Percentiles rank a stretch among this genome's conserved stretches.
Conservation (phyloP, 345 rosid species). For the Sonneratia caseolaris region DNA sequence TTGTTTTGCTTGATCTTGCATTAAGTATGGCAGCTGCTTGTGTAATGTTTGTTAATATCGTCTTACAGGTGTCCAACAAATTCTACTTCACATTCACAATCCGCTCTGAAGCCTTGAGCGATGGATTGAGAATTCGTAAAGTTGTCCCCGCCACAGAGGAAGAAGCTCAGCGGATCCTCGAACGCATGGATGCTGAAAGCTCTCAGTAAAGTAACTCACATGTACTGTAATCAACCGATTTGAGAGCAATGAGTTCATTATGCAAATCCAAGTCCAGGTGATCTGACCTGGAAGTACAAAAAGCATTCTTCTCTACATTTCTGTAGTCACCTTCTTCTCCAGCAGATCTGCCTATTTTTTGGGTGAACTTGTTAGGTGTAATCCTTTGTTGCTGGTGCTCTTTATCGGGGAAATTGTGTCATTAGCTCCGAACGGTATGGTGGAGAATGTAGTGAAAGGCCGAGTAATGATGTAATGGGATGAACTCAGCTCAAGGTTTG, state of each 20-base stretch:
- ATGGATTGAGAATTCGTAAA: constrained; percentile 57
- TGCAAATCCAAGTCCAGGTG: neutral
- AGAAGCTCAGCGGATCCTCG: constrained; percentile 73
- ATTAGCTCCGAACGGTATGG: neutral
- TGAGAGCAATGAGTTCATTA: neutral
- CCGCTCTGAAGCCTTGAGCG: constrained; percentile 59
- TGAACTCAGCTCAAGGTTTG: neutral
- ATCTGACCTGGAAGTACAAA: too few species aligned
- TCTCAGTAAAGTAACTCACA: constrained; percentile 8
- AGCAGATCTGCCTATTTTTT: neutral
- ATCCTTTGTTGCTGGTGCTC: neutral
- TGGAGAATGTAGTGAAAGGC: neutral
- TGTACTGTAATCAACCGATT: neutral
- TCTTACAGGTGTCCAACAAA: constrained; percentile 59
- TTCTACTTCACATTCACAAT: constrained; percentile 84
- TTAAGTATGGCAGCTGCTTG: neutral
- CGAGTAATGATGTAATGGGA: neutral
- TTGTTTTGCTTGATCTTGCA: neutral
- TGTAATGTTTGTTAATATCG: neutral
- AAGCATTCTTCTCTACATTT: too few species aligned
- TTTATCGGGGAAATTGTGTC: neutral
- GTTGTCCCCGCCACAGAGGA: constrained; percentile 86
- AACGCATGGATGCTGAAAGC: constrained; percentile 70
- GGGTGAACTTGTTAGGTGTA: neutral
- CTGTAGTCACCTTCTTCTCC: neutral